Percentiles rank a stretch among this genome's conserved stretches.
These are phyloP conservation scores for Pezicula rhizophila DNA, from an alignment of 2,329 filamentous ascomycete genomes.

Conservation along the genomic window DNA sequence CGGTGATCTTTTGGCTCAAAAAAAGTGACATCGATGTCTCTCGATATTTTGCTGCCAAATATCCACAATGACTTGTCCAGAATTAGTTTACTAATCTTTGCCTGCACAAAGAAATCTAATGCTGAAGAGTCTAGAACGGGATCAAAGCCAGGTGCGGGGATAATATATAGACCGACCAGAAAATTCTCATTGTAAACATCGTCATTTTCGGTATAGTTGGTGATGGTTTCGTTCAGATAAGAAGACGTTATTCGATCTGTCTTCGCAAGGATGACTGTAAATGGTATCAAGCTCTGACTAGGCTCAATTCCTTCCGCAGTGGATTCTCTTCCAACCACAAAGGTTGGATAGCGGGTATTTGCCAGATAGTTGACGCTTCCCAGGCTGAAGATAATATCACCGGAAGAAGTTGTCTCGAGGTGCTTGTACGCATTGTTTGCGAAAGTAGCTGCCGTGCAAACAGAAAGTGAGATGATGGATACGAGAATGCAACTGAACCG, in stretches of 20 bases:
- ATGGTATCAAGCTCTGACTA: background rate
- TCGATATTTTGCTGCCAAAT: background rate
- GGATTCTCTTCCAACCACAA: conserved; percentile 24
- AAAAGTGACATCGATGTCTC: background rate
- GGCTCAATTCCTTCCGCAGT: conserved; percentile 13
- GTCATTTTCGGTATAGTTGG: conserved; percentile 27
- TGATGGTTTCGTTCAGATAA: conserved; percentile 24
- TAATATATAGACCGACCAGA: conserved; percentile 27
- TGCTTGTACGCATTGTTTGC: background rate
- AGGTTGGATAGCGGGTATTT: conserved; percentile 26
- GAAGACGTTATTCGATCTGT: conserved; percentile 21
- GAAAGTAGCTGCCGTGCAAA: background rate
- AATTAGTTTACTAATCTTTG: background rate
- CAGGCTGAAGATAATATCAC: conserved; percentile 30
- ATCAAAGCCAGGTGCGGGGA: conserved; percentile 18
- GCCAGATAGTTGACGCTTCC: conserved; percentile 32
- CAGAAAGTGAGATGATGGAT: background rate
- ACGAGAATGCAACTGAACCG: background rate
- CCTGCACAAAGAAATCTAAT: background rate
- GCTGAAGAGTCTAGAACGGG: conserved; percentile 12
- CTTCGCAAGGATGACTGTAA: background rate
- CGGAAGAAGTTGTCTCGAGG: conserved; percentile 15
- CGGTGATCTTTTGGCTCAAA: background rate
- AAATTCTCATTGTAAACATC: conserved; percentile 33
- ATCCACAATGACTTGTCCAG: background rate